Base-by-base conservation (phyloP, 768 basidiomycete genomes). In the Ephemerocybe angulata region DNA sequence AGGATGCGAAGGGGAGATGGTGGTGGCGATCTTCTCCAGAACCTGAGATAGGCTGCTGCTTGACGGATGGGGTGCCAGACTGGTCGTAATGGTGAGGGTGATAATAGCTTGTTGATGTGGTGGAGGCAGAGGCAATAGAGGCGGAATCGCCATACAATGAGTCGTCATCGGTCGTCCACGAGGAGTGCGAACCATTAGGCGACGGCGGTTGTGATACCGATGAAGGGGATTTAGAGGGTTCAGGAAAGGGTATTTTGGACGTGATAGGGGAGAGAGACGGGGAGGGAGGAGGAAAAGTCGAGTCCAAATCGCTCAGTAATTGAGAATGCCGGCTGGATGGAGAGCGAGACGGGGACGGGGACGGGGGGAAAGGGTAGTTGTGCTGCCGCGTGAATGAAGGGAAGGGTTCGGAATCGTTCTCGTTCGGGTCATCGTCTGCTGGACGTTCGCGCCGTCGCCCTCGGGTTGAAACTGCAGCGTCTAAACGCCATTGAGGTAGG, bases 81-180 rank as follows among this genome's bases (percentile, higher is more conserved):
- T 38, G 15, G 11, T 28, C 47, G n/a, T 10, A 29, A 3, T 29
- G 47, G 29, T 49, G 30, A 15, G 47, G 47, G 28, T 29, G 29
- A 28, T 49, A 49, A 30, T 15, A 49, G 30, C 66, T 72, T 15
- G 76, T 76, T 7, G 85, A 80, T 3, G 81, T 81, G 11, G 82
- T 82, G 15, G 86, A 85, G 8, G 80, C 74, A 8, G 83, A 79
- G 3, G 86, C 77, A 13, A 72, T 75, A 17, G 88, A 90, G 29
- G 81, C 83, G 2, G 85, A 82, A 57, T 89, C 47, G 10, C 33
- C 88, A 85, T 87, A 89, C 33, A 78, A 79, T 6, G 85, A 88
- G 54, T 90, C 87, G 59, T 88, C 88, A 54, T 90, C 88, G 2
- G 86, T 87, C 15, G 85, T 82, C 84, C 84, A 89, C 1, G 86